These are phyloP conservation scores for Cryptococcus neoformans DNA, from an alignment of 1,284 basidiomycete genomes.

Conservation along the genomic window DNA sequence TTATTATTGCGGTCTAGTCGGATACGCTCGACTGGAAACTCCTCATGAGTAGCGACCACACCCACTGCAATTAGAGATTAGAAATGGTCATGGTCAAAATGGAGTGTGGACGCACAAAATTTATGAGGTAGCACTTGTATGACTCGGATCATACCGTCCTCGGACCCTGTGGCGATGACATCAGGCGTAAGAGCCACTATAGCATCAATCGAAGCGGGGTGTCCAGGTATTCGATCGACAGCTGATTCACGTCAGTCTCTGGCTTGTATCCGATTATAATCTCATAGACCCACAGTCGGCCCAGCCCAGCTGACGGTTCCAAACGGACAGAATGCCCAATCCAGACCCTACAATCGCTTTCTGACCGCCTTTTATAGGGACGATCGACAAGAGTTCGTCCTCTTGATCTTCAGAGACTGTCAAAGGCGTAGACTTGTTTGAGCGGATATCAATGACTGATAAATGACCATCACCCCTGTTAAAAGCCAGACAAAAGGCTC, in stretches of 20 bases:
- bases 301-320: constrained; percentile 81
- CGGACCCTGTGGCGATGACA: constrained; percentile 81
- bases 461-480: constrained; percentile 84
- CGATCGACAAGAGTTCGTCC: constrained; percentile 84
- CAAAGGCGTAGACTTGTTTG: constrained; percentile 67
- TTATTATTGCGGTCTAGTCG: constrained; percentile 59
- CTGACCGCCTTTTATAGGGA: constrained; percentile 73
- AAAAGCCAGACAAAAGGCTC: background rate
- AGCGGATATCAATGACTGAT: constrained; percentile 82
- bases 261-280: background rate
- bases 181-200: constrained; percentile 67
- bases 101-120: constrained; percentile 51
- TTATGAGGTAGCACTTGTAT: constrained; percentile 88
- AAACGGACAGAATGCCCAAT: constrained; percentile 84
- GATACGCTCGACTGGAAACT: constrained; percentile 86
- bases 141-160: constrained; percentile 86
- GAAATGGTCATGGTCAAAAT: background rate
- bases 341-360: constrained; percentile 90
- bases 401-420: constrained; percentile 91
- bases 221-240: constrained; percentile 88
- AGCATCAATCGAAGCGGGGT: constrained; percentile 82
- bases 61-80: constrained; percentile 55
- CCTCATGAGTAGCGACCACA: constrained; percentile 83
- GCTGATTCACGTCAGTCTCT: constrained; percentile 8
- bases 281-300: constrained; percentile 61